A percentile compares a stretch with the other conserved stretches of the same genome.
Conservation (phyloP, 2,329 filamentous ascomycete species). For the Microcyclospora pomicola region DNA sequence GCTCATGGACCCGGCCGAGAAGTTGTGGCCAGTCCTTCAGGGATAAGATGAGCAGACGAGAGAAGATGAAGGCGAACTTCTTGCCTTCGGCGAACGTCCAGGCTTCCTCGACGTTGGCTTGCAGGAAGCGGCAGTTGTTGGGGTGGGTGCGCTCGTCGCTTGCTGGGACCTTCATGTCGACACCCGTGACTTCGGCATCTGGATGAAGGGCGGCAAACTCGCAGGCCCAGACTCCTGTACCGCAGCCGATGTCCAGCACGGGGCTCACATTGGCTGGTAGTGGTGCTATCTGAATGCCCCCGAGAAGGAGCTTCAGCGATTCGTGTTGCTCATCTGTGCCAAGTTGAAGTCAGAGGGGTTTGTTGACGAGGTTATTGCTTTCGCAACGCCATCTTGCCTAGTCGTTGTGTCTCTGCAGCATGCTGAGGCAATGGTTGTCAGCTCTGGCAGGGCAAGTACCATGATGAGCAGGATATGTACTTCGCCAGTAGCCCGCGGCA, state of each 20-base stretch:
- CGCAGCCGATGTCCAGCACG: neutral
- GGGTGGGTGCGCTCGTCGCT: constrained; percentile 1
- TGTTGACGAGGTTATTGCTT: too few relatives aligned
- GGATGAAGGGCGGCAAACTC: constrained; percentile 5
- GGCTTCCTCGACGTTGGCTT: constrained; percentile 5
- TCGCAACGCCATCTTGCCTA: neutral
- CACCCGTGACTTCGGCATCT: constrained; percentile 20
- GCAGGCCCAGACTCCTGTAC: constrained; percentile 12
- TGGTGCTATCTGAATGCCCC: neutral
- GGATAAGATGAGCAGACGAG: constrained; percentile 7
- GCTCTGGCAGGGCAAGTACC: too few relatives aligned
- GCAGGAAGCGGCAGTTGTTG: constrained; percentile 6
- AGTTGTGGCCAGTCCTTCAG: constrained; percentile 8
- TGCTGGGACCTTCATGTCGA: constrained; percentile 14
- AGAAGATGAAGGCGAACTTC: constrained; percentile 8
- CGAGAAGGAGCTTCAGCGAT: neutral
- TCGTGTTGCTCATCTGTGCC: neutral
- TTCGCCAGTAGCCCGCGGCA: too few relatives aligned
- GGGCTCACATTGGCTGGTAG: neutral
- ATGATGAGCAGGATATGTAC: too few relatives aligned
- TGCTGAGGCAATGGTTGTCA: constrained; percentile 9
- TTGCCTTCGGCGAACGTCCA: neutral
- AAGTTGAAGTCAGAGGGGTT: too few relatives aligned
- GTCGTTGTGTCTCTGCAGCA: constrained; percentile 9
- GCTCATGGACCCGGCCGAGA: constrained; percentile 2